These are phyloP conservation scores for Phaseolus coccineus DNA, from an alignment of 331 rosid genomes.

Conservation along the genomic window DNA sequence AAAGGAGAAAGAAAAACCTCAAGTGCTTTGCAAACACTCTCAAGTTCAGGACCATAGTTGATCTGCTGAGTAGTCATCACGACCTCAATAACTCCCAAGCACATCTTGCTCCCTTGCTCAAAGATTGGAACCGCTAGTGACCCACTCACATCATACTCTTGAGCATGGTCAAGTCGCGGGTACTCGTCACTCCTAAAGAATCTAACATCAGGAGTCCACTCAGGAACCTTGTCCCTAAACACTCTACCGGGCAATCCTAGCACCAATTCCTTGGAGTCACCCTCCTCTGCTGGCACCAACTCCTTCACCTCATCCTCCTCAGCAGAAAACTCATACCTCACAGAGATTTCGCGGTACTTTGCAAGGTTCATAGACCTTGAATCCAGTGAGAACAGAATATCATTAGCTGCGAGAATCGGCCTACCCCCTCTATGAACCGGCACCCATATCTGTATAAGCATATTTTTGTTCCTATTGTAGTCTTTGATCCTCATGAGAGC, in stretches of 20 bases:
- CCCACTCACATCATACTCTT: conserved; percentile 72
- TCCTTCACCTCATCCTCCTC: conserved; percentile 67
- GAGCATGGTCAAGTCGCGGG: conserved; percentile 79
- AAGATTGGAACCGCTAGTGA: conserved; percentile 87
- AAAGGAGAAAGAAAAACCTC: conserved; percentile 67
- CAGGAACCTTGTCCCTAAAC: conserved; percentile 78
- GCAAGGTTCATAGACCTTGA: conserved; percentile 66
- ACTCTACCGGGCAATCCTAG: conserved; percentile 90
- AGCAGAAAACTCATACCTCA: conserved; percentile 62
- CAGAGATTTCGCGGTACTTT: conserved; percentile 72
- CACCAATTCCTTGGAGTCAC: conserved; percentile 51
- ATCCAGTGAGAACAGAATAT: conserved; percentile 67
- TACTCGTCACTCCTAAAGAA: conserved; percentile 82
- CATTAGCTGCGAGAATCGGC: conserved; percentile 65
- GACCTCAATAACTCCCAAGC: conserved; percentile 95
- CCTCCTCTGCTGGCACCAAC: conserved; percentile 34
- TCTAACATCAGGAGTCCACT: conserved; percentile 97
- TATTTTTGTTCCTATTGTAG: conserved; percentile 65
- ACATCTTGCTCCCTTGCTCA: conserved; percentile 75
- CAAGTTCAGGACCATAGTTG: conserved; percentile 72
- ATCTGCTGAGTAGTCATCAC: conserved; percentile 75
- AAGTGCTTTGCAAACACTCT: conserved; percentile 85
- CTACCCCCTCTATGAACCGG: conserved; percentile 72
- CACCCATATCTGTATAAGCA: conserved; percentile 89
- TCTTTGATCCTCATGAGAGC: conserved; percentile 71